Percentiles rank a stretch among this genome's conserved stretches.
These are phyloP conservation scores for Ogataea trehalophila DNA, from an alignment of 805 yeast genomes.

Conservation along the genomic window DNA sequence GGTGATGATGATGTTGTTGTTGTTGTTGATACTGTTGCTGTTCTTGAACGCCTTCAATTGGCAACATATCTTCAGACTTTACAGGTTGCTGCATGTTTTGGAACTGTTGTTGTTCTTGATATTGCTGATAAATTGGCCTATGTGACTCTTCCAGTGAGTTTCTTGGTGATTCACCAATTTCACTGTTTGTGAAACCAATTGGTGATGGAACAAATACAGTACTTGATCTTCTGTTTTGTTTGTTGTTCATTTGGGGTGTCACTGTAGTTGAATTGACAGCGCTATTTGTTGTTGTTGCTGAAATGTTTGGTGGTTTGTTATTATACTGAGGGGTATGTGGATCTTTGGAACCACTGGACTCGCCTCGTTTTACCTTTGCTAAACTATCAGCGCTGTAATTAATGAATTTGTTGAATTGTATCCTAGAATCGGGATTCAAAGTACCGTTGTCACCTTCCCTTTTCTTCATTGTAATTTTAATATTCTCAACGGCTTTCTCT, in stretches of 20 bases:
- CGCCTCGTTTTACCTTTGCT: slow-evolving; percentile 5
- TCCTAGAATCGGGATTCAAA: slow-evolving; percentile 24
- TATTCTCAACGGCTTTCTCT: slow-evolving; percentile 39
- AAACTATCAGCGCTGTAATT: slow-evolving; percentile 21
- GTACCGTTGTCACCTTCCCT: slow-evolving; percentile 25
- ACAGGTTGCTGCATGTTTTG: not conserved
- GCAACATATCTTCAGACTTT: not conserved
- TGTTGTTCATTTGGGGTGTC: not conserved
- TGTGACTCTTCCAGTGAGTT: not conserved
- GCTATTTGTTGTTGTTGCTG: not conserved
- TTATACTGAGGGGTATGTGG: not conserved
- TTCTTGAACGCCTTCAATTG: not conserved
- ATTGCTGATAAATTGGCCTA: slow-evolving; percentile 1
- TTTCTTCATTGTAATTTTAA: slow-evolving; percentile 22
- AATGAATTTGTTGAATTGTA: slow-evolving; percentile 27
- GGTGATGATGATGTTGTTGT: not conserved
- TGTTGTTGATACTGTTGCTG: not conserved
- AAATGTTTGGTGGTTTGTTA: not conserved
- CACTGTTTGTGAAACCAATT: slow-evolving; percentile 25
- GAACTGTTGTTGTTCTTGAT: slow-evolving; percentile 7
- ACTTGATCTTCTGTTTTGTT: slow-evolving; percentile 5
- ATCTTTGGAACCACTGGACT: not conserved
- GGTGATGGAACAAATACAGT: slow-evolving; percentile 27
- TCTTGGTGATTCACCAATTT: slow-evolving; percentile 10
- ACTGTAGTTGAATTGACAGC: not conserved